Percentiles rank a stretch among this genome's conserved stretches.
These are phyloP conservation scores for Debaryomyces coudertii DNA, from an alignment of 1,139 yeast species.

Conservation along the genomic window DNA sequence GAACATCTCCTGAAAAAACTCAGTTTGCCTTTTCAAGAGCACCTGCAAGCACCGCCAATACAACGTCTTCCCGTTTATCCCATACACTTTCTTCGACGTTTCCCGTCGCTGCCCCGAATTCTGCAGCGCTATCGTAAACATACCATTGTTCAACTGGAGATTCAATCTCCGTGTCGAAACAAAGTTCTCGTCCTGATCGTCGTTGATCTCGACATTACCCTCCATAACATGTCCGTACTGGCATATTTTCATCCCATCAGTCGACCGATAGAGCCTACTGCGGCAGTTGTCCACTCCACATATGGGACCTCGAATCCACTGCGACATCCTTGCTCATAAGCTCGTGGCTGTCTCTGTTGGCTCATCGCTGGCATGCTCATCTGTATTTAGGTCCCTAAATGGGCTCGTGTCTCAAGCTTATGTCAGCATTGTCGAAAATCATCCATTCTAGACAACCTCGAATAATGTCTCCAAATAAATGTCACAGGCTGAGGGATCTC, in stretches of 20 bases:
- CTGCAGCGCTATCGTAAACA: conserved; percentile 14
- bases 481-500: too few relatives aligned
- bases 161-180: conserved; percentile 55
- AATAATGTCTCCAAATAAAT: neutral
- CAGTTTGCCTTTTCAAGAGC: conserved; percentile 54
- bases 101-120: conserved; percentile 50
- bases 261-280: conserved; percentile 68
- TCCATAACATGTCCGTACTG: conserved; percentile 89
- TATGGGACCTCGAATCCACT: conserved; percentile 70
- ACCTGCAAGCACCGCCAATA: conserved; percentile 57
- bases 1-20: conserved; percentile 16
- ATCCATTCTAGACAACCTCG: neutral
- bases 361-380: neutral
- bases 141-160: conserved; percentile 29
- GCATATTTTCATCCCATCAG: conserved; percentile 81
- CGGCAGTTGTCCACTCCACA: conserved; percentile 93
- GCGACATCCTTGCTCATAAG: conserved; percentile 24
- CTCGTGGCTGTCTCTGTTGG: neutral
- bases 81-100: conserved; percentile 40
- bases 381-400: neutral
- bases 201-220: conserved; percentile 76
- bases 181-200: conserved; percentile 63
- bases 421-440: neutral
- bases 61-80: conserved; percentile 53
- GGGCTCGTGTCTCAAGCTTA: neutral